Base-by-base conservation (phyloP, 1,139 yeast species). In the Pichia sp. region DNA sequence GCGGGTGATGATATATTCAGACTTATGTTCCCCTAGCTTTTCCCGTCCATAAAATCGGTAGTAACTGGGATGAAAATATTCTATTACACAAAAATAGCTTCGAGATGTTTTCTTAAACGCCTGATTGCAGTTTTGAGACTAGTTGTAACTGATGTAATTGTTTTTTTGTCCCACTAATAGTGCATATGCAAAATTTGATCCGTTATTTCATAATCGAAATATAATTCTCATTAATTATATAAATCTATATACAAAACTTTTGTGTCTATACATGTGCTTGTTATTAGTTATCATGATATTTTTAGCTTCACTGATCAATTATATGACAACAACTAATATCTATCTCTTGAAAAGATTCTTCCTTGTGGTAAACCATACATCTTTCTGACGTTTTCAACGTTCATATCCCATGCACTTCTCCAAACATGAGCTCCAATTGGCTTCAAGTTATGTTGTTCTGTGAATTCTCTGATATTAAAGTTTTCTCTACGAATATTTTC, bases 381-480 rank as follows among this genome's bases (percentile, higher is more conserved):
- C 47, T 72, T 74, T 64, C 97, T 79, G 26, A 88, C 80, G 4
- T 61, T 64, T 38, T 73, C 75, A 39, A 86, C 85, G 56, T 83
- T 77, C 58, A 87, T 71, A 64, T 92, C 98, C 77, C 82, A 92
- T 39, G 65, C 69, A 56, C 84, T 81, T 72, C 98, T 79, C 95
- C 95, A 92, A 41, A 87, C 74, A 62, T 86, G 95, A 2, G 95
- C 97, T 31, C 98, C 97, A 39, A 90, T 79, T 1, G 97, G 79
- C 29, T 70, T 68, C 55, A 92, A 72, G 2, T 69, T 62, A 60
- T 85, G 61, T 7, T 64, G 52, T 5, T 67, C 69, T 11, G 73
- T 85, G 62, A 87, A 88, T 5, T 60, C 55, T 60, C 97, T 77
- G 50, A 92, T 81, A 56, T 87, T 77, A 58, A 92, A 92, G 43